A percentile compares a stretch with the other conserved stretches of the same genome.
Evolutionary conservation across 768 basidiomycete species (phyloP).

Genomic region (Tulasnella sp.): DNA sequence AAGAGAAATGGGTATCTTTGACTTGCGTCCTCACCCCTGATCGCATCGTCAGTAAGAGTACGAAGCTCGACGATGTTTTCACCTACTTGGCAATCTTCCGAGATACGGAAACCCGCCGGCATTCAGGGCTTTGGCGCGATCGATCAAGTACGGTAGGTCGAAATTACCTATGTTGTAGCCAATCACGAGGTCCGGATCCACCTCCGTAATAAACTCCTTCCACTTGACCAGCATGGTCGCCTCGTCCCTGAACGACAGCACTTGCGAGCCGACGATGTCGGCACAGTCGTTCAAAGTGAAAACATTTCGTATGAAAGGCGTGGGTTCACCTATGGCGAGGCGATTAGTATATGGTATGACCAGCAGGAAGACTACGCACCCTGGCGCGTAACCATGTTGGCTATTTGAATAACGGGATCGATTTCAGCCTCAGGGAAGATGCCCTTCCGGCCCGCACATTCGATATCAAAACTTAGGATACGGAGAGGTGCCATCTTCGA

Average conservation of each 20-base stretch:
- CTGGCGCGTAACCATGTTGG: conserved; percentile 97
- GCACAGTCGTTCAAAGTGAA: conserved; percentile 93
- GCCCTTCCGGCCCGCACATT: conserved; percentile 95
- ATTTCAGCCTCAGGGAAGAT: conserved; percentile 84
- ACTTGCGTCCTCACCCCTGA: conserved; percentile 63
- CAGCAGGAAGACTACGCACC: conserved; percentile 36
- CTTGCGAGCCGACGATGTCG: conserved; percentile 95
- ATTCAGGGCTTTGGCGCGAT: conserved; percentile 77
- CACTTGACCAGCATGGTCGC: conserved; percentile 62
- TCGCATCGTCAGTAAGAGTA: neutral
- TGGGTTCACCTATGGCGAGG: conserved; percentile 53
- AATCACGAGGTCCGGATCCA: conserved; percentile 91
- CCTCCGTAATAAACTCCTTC: conserved; percentile 78
- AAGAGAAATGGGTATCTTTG: conserved; percentile 95
- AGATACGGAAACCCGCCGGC: conserved; percentile 54
- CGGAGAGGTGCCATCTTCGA: conserved; percentile 84
- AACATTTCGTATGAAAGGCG: conserved; percentile 91
- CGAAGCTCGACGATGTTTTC: neutral
- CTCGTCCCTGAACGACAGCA: conserved; percentile 72
- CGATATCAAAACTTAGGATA: conserved; percentile 96
- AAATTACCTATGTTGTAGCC: conserved; percentile 93
- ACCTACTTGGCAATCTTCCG: conserved; percentile 60
- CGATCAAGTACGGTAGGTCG: conserved; percentile 93
- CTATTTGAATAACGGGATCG: conserved; percentile 97
- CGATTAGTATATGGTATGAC: neutral